Base-by-base conservation (phyloP, 169 alveolate genomes). In the Eimeria necatrix region DNA sequence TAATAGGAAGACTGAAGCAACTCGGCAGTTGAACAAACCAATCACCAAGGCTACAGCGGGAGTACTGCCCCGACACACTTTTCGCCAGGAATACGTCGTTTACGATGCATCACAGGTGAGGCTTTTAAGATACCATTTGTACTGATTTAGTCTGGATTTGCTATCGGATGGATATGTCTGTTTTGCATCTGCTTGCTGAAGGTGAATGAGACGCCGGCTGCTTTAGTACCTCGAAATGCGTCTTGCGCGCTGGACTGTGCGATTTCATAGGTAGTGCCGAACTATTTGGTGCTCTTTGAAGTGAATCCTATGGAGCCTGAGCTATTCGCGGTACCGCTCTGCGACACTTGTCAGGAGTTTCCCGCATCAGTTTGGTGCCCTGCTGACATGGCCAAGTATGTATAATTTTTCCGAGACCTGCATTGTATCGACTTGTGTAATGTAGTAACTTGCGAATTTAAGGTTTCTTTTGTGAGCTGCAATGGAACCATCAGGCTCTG, bases 261-360 rank as follows among this genome's bases (percentile, higher is more conserved):
- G 41, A 68, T 7, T 48, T 73, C 32, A 24, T 61, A 96, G 97
- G 96, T 97, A 12, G 95, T 97, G 48, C 98, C 99, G 5, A 97
- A 97, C 61, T 98, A 97, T 53, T 95, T 98, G 51, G 94, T 98
- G 53, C 98, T 97, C 89, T 97, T 98, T 93, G 99, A 98, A 95
- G 97, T 97, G 90, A 98, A 98, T 94, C 97, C 99, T 24, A 78
- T 97, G 41, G 97, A 95, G 5, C 98, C 97, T 16, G 99, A 98
- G 96, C 96, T 96, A 73, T 98, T 97, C 90, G 97, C 98, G 56
- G 96, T 98, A 52, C 99, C 99, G 4, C 95, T 98, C 91, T 98
- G 99, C 94, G 99, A 98, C 94, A 98, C 97, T 88, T 98, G 99
- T 94, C 98, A 96, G 52, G 98, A 98, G 92, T 97, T 97, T 53